phyloP scores from a whole-genome alignment of 169 alveolate species.

The Plasmodium knowlesi region DNA sequence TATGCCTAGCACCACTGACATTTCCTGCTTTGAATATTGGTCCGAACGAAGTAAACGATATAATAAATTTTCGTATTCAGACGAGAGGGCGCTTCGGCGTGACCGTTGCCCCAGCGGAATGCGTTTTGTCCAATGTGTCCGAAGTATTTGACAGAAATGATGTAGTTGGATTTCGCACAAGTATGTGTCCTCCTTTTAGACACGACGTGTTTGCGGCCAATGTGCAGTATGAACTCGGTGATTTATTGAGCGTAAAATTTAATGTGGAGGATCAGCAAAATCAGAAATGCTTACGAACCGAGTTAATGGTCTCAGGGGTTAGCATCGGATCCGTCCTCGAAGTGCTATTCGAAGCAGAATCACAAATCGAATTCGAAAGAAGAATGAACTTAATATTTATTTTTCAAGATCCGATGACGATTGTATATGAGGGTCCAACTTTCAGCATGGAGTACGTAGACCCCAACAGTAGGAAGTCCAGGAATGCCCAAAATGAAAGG shows the following conservation, averaged over 20 bases:
- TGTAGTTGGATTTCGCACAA: conserved; percentile 91
- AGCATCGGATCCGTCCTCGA: conserved; percentile 93
- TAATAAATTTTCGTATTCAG: conserved; percentile 84
- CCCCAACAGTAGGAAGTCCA: conserved; percentile 54
- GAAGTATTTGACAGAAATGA: conserved; percentile 93
- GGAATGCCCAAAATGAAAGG: conserved; percentile 12
- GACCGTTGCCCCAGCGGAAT: conserved; percentile 94
- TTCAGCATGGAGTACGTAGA: conserved; percentile 82
- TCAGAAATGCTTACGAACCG: conserved; percentile 90
- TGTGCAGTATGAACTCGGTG: conserved; percentile 87
- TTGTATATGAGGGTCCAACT: conserved; percentile 87
- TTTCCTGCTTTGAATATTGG: conserved; percentile 84
- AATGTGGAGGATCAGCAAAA: conserved; percentile 87
- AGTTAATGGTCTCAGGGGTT: conserved; percentile 91
- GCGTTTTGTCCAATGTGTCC: conserved; percentile 86
- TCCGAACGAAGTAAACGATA: conserved; percentile 79
- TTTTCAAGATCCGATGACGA: conserved; percentile 87
- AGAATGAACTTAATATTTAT: conserved; percentile 91
- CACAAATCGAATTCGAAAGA: conserved; percentile 88
- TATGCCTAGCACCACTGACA: conserved; percentile 90
- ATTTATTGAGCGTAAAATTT: conserved; percentile 85
- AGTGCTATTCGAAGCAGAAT: conserved; percentile 89
- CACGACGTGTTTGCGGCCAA: conserved; percentile 88
- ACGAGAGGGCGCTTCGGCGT: conserved; percentile 93
- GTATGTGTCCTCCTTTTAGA: conserved; percentile 82